phyloP scores from a whole-genome alignment of 163 green algal genomes.

The Scenedesmus sp. region DNA sequence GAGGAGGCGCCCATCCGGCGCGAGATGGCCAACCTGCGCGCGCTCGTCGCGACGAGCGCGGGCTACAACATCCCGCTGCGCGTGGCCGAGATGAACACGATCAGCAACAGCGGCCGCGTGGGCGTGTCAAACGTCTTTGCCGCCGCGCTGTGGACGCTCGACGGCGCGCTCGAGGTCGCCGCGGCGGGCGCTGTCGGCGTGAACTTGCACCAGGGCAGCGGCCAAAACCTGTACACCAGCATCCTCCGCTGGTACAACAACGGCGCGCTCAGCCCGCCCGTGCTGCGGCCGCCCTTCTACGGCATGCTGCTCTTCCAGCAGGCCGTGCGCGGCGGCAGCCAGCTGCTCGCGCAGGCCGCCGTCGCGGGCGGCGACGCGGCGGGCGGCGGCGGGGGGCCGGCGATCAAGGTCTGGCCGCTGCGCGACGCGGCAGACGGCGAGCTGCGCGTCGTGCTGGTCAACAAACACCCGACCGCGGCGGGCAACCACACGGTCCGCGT shows the following conservation, averaged over 20 bases:
- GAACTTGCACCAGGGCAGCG: constrained; percentile 45
- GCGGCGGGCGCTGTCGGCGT: constrained; percentile 31
- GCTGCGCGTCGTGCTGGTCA: constrained; percentile 42
- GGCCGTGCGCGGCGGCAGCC: constrained; percentile 19
- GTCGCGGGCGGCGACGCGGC: neutral
- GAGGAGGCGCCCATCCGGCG: constrained; percentile 40
- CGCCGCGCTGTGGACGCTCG: constrained; percentile 42
- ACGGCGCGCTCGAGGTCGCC: constrained; percentile 42
- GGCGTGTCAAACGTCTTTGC: constrained; percentile 48
- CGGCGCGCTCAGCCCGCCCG: neutral
- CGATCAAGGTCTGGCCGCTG: constrained; percentile 47
- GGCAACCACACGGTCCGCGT: constrained; percentile 13
- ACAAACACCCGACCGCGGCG: constrained; percentile 34
- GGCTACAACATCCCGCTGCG: constrained; percentile 33
- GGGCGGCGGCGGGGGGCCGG: too few relatives aligned
- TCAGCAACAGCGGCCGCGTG: constrained; percentile 45
- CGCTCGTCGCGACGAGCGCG: constrained; percentile 11
- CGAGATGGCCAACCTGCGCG: constrained; percentile 44
- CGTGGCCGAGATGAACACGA: constrained; percentile 47
- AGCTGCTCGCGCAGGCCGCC: constrained; percentile 11
- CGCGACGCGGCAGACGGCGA: neutral
- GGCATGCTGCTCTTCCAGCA: constrained; percentile 41
- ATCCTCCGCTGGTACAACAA: constrained; percentile 18
- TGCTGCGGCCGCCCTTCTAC: constrained; percentile 42
- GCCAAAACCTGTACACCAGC: constrained; percentile 48